Conservation (phyloP, 192 early-diverging fungal genomes). For the Dissophora globulifera region DNA sequence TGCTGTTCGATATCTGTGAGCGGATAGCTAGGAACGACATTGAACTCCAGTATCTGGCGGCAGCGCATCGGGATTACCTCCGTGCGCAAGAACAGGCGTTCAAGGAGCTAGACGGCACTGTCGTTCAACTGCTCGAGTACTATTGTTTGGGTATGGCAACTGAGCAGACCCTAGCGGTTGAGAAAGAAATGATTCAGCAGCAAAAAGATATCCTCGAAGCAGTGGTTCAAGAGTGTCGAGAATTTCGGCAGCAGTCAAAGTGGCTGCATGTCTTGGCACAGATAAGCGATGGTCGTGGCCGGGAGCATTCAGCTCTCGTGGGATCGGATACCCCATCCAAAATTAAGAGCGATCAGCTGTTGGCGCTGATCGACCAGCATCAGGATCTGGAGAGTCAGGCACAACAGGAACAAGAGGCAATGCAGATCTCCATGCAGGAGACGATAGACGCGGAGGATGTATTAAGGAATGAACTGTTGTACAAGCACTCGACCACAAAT, state of each 20-base stretch:
- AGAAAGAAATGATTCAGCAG: constrained; percentile 4
- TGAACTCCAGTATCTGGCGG: constrained; percentile 19
- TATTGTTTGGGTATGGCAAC: constrained; percentile 14
- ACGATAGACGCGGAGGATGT: neutral
- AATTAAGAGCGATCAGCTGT: neutral
- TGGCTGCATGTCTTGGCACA: neutral
- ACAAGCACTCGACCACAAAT: constrained; percentile 25
- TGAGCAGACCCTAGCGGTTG: constrained; percentile 12
- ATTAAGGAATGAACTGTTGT: constrained; percentile 8
- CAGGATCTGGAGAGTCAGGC: neutral
- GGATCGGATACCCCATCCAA: too few species aligned
- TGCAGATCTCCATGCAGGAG: constrained; percentile 14
- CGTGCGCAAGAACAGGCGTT: constrained; percentile 12
- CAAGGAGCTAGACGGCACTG: neutral
- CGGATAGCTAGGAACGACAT: constrained; percentile 34
- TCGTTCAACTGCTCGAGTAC: constrained; percentile 28
- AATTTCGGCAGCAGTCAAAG: constrained; percentile 11
- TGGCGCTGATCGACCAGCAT: neutral
- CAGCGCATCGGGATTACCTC: constrained; percentile 25
- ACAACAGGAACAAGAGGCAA: neutral
- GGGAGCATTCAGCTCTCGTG: too few species aligned
- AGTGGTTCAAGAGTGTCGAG: constrained; percentile 13
- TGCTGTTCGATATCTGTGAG: constrained; percentile 41
- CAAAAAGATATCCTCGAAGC: constrained; percentile 32
- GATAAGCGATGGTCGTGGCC: neutral